Base-by-base conservation (phyloP, 1,284 basidiomycete species). In the Ustilago bromivora region DNA sequence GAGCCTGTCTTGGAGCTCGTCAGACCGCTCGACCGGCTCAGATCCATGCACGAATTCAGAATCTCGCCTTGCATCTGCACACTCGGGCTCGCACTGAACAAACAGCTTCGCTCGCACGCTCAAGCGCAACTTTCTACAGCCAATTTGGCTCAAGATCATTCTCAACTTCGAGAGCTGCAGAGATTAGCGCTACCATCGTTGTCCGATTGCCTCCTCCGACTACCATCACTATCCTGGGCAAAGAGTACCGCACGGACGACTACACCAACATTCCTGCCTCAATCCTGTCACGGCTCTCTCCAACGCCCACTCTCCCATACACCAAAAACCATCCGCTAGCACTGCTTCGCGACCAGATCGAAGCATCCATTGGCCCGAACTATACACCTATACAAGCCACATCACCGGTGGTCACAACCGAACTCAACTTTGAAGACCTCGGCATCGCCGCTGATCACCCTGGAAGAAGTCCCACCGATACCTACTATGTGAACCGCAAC, bases 341-440 rank as follows among this genome's bases (percentile, higher is more conserved):
- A 78, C 96, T 94, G 58, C 91, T 99, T 40, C 92, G 94, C 47
- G 85, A 89, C 12, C 90, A 95, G 78, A 93, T 99, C 81, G 94
- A 98, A 87, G 89, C 90, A 3, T 93, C 97, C 81, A 95, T 94
- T 80, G 88, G 90, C 11, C 52, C 75, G 1, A 57, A 69, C 23
- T 82, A 80, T 60, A 71, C 71, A 8, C 76, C 86, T 13, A 83
- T 89, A 54, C 82, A 91, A 31, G 91, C 93, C 11, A 88, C 92
- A 63, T 93, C 94, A 1, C 95, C 97, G 0, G 89, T 98, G 61
- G 97, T 99, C 61, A 92, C 94, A 0, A 93, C 95, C 2, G 89
- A 90, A 82, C 91, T 96, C 87, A 99, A 99, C 88, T 99, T 99
- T 87, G 97, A 98, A 87, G 93, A 96, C 79, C 91, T 99, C 28